Base-by-base conservation (phyloP, 78 protist species). In the Chrysochromulina parva region DNA sequence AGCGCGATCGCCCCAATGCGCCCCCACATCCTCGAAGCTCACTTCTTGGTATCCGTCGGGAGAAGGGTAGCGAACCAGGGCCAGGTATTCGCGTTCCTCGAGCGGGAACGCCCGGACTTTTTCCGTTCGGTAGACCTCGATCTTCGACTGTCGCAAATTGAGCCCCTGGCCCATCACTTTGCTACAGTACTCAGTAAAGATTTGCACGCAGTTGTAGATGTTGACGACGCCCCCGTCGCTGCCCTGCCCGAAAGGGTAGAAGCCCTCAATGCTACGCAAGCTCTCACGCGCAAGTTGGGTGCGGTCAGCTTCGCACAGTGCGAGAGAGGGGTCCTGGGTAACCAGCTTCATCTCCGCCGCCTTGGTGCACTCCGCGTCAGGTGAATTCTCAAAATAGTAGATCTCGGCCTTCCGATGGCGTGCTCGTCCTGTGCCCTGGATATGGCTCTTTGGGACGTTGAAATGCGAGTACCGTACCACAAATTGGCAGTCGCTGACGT, bases 401-500 rank as follows among this genome's bases (percentile, higher is more conserved):
- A 76, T 5, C 85, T 47, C 57, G 4, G 85, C 85, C 14, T 50
- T 26, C 7, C 3, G 5, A 5, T 19, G 16, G 58, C 85, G 85
- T 58, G 85, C 85, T 14, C 85, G 53, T 54, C 85, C 85, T 3
- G 85, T 5, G 57, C 85, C 85, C 57, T 76, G 85, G 11, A 76
- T 76, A 24, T 76, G 85, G 58, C 22, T 19, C 57, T 76, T 76
- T 1, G 85, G 1, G 53, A 58, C 50, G 85, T 20, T 3, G 85
- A 76, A 14, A 54, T 50, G 17, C 5, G 16, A 14, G 85, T 76
- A 76, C 5, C 85, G 85, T 1, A 76, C 19, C 38, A 76, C 85
- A 2, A 84, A 59, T 5, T 11, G 57, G 73, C 88, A 84, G 73
- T 84, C 88, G 22, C 74, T 20, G 57, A 84, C 69, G 73, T 84